phyloP scores from a whole-genome alignment of 257 asterid species.

The Lantana camara region DNA sequence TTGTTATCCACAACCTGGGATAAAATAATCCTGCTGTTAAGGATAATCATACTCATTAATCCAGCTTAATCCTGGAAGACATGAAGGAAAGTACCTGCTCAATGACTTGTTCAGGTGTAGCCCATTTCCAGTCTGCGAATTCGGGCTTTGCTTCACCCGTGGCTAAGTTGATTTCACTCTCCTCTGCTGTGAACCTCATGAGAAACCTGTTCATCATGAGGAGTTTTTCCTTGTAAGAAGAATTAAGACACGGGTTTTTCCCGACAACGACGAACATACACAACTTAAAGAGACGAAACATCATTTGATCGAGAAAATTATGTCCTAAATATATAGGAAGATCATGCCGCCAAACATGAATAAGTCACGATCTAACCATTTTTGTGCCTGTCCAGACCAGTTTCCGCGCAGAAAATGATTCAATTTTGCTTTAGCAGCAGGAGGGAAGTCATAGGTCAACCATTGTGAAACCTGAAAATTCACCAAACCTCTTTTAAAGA shows the following conservation, averaged over 20 bases:
- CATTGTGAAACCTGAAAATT: constrained; percentile 77
- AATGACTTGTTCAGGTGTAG: constrained; percentile 80
- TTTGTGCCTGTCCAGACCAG: constrained; percentile 99
- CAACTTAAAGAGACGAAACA: no score
- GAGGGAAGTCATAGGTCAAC: constrained; percentile 96
- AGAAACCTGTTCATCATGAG: constrained; percentile 63
- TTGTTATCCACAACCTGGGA: constrained; percentile 94
- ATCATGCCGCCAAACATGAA: not conserved
- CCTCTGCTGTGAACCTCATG: constrained; percentile 73
- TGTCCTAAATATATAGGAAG: no score
- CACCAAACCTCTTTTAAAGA: constrained; percentile 16
- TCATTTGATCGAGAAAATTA: no score
- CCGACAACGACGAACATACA: no score
- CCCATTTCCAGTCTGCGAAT: constrained; percentile 99
- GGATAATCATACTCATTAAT: not conserved
- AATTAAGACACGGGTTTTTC: no score
- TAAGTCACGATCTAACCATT: constrained; percentile 58
- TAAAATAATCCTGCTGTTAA: not conserved
- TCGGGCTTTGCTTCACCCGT: constrained; percentile 81
- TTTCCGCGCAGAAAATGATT: constrained; percentile 98
- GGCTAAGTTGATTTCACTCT: constrained; percentile 77
- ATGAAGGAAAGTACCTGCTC: constrained; percentile 65
- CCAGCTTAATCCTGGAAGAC: no score
- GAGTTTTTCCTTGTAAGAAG: not conserved
- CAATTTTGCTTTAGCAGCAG: constrained; percentile 93